Conservation (phyloP, 1,284 basidiomycete species). For the Cystobasidium slooffiae region DNA sequence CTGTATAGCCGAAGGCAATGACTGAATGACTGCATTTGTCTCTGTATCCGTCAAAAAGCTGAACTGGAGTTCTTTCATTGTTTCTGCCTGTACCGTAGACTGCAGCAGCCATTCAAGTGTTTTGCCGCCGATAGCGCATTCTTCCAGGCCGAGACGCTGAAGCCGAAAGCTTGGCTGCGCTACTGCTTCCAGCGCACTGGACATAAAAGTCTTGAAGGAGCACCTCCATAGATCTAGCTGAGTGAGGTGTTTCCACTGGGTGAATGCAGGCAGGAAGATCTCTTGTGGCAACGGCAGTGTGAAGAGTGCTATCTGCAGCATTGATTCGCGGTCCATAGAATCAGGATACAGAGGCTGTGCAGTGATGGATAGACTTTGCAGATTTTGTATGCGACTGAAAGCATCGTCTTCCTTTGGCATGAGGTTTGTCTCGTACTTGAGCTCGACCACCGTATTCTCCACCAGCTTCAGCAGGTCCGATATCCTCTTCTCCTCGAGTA, state of each 20-base stretch:
- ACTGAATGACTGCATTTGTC: neutral
- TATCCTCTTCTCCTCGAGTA: conserved; percentile 20
- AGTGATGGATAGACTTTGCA: conserved; percentile 28
- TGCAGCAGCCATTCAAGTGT: conserved; percentile 26
- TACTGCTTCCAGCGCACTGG: too few species aligned
- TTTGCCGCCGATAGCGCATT: conserved; percentile 11
- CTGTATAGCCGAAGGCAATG: neutral
- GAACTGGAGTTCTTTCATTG: conserved; percentile 16
- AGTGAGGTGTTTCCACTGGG: conserved; percentile 13
- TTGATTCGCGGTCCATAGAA: conserved; percentile 13
- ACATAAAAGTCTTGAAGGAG: conserved; percentile 11
- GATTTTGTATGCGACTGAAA: conserved; percentile 5
- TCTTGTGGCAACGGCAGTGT: conserved; percentile 30
- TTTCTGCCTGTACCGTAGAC: conserved; percentile 18
- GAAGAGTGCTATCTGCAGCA: conserved; percentile 26
- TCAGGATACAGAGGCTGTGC: conserved; percentile 32
- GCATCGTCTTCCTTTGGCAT: conserved; percentile 23
- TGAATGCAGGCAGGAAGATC: conserved; percentile 31
- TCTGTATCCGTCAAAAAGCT: conserved; percentile 9
- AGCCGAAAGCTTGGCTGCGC: conserved; percentile 19
- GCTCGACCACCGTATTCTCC: conserved; percentile 15
- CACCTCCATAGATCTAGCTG: conserved; percentile 40
- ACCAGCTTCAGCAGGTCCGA: conserved; percentile 20
- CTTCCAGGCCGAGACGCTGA: conserved; percentile 21
- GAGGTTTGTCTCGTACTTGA: conserved; percentile 43